Evolutionary conservation across 306 rosid genomes (phyloP), one percentile per base, ranked within the genome.

Genomic region (Trifolium dubium): DNA sequence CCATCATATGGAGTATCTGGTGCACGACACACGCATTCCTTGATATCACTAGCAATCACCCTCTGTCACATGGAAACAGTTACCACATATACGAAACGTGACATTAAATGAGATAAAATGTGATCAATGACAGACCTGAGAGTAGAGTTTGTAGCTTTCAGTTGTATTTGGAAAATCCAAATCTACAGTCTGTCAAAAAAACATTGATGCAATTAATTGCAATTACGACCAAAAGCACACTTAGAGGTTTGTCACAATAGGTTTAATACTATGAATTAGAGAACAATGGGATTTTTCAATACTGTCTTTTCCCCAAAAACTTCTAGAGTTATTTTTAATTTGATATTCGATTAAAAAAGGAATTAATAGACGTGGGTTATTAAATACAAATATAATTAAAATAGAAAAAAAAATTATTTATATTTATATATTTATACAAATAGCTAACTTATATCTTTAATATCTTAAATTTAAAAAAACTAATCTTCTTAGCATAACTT

Each of bases 1-100:
- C 98, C 99, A 90, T 90, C 98, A 72, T 90, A 95, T 43, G 99
- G 93, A 72, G 97, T 90, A 87, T 92, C 98, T n/a, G 98, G 99
- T 6, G 99, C 98, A 59, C 98, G 89, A 31, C 99, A 95, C 81
- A 95, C 99, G 15, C 96, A 92, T 79, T 95, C 98, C 86, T 92
- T 95, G 83, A 95, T 90, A 80, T 95, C 99, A 87, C 98, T 88
- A 60, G 93, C 90, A 85, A 92, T 90, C 70, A 92, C 87, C 88
- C 99, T 88, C 98, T 95, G 96, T 56, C 34, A 74, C 72, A 79
- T 65, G 49, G 71, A 54, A 82, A 79, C 11, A 63, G 64, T 71
- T 67, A 77, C 67, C 69, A 77, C 75, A 12, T 47, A 65, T 71
- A 46, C 17, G 13, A 61, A 77, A 75, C 13, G 72, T 10, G 53